phyloP scores from a whole-genome alignment of 768 basidiomycete genomes.

The Leccinum broughii region DNA sequence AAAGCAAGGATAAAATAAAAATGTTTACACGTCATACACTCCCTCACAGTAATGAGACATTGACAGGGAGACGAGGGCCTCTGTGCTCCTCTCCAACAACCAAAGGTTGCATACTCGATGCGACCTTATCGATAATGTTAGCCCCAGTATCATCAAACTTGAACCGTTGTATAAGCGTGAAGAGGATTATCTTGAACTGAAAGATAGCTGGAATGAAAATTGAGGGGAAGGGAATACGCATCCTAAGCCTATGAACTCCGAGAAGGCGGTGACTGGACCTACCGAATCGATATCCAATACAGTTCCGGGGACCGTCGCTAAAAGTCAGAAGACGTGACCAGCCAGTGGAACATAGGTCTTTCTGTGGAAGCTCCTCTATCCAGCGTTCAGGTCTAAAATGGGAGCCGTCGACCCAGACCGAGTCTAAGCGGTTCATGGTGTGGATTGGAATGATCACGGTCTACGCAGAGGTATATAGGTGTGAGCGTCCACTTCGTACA shows the following conservation, averaged over 20 bases:
- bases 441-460: conserved; percentile 5
- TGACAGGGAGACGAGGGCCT: conserved; percentile 7
- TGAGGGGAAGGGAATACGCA: neutral
- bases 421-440: conserved; percentile 6
- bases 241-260: neutral
- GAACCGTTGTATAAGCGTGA: conserved; percentile 3
- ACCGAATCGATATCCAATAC: conserved; percentile 10
- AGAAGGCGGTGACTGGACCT: neutral
- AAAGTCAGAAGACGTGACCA: conserved; percentile 11
- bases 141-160: conserved; percentile 1
- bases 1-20: neutral
- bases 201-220: neutral
- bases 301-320: conserved; percentile 8
- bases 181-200: conserved; percentile 8
- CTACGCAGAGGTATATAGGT: neutral
- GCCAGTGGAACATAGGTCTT: conserved; percentile 6
- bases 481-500: neutral
- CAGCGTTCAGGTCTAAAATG: conserved; percentile 4
- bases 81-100: conserved; percentile 7
- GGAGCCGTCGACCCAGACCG: conserved; percentile 1
- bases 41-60: neutral
- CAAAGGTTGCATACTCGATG: conserved; percentile 12
- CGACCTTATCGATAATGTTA: neutral
- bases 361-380: conserved; percentile 1
- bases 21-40: neutral